A percentile compares a stretch with the other conserved stretches of the same genome.
phyloP scores from a whole-genome alignment of 148 eudicot genomes.

The Silene latifolia region DNA sequence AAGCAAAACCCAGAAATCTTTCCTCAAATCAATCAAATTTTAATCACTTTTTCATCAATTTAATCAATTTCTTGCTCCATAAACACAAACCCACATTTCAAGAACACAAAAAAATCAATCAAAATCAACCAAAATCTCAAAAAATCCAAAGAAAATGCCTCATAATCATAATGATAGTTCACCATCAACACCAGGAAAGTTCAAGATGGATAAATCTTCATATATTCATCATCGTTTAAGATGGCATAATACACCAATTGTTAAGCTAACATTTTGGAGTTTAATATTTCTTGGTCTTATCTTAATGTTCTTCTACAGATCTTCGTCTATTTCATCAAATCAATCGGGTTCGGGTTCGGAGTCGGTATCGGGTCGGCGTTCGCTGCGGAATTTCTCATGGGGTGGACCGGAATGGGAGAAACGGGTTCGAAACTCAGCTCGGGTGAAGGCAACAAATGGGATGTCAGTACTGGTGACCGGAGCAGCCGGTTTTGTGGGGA shows the following conservation, averaged over 20 bases:
- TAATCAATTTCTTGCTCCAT: neutral
- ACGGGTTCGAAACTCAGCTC: constrained; percentile 54
- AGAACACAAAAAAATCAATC: neutral
- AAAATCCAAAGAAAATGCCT: constrained; percentile 5
- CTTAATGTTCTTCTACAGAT: constrained; percentile 50
- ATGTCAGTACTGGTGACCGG: constrained; percentile 73
- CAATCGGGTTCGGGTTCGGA: constrained; percentile 25
- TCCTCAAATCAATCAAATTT: neutral
- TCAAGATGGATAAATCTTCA: constrained; percentile 73
- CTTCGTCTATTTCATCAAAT: constrained; percentile 35
- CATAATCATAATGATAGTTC: constrained; percentile 43
- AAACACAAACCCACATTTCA: neutral
- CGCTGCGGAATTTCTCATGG: constrained; percentile 51
- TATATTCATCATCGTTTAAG: constrained; percentile 48
- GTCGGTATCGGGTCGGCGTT: constrained; percentile 38
- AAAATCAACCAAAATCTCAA: constrained; percentile 24
- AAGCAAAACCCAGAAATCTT: constrained; percentile 28
- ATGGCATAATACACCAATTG: constrained; percentile 45
- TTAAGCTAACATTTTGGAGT: constrained; percentile 65
- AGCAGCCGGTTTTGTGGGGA: constrained; percentile 76
- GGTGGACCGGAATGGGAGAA: constrained; percentile 67
- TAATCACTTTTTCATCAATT: neutral
- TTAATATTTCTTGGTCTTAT: constrained; percentile 51
- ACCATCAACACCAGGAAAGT: constrained; percentile 80
- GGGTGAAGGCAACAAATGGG: constrained; percentile 48